phyloP scores from a whole-genome alignment of 192 early-diverging fungal species.

The Linnemannia elongata region DNA sequence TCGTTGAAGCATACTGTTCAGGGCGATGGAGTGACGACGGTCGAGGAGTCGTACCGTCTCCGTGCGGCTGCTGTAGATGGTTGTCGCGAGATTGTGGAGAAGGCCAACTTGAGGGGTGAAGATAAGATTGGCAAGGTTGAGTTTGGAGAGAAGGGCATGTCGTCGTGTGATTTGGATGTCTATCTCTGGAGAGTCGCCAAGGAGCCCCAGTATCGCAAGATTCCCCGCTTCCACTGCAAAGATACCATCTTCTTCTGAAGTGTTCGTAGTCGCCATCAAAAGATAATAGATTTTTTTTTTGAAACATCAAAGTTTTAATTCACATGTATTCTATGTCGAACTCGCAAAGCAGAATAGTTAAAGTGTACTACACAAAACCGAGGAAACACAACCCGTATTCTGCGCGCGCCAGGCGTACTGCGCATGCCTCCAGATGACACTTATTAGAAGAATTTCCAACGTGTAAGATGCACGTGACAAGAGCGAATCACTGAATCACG shows the following conservation, averaged over 20 bases:
- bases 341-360: no score
- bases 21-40: constrained; percentile 60
- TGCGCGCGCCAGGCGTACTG: no score
- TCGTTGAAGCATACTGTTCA: constrained; percentile 63
- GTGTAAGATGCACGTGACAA: not conserved
- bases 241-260: constrained; percentile 79
- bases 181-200: constrained; percentile 85
- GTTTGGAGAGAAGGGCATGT: constrained; percentile 50
- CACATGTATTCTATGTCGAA: no score
- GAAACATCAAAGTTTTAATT: no score
- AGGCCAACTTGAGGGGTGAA: constrained; percentile 30
- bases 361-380: no score
- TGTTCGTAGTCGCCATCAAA: not conserved
- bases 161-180: constrained; percentile 68
- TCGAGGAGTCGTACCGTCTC: constrained; percentile 69
- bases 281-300: not conserved
- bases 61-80: constrained; percentile 80
- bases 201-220: constrained; percentile 69
- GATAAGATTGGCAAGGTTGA: constrained; percentile 47
- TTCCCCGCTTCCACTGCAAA: constrained; percentile 70
- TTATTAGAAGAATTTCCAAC: not conserved
- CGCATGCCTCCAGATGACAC: no score
- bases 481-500: not conserved
- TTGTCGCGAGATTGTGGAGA: constrained; percentile 68
- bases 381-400: no score